A percentile compares a stretch with the other conserved stretches of the same genome.
Conservation (phyloP, 768 basidiomycete species). For the Cyclocybe aegerita region DNA sequence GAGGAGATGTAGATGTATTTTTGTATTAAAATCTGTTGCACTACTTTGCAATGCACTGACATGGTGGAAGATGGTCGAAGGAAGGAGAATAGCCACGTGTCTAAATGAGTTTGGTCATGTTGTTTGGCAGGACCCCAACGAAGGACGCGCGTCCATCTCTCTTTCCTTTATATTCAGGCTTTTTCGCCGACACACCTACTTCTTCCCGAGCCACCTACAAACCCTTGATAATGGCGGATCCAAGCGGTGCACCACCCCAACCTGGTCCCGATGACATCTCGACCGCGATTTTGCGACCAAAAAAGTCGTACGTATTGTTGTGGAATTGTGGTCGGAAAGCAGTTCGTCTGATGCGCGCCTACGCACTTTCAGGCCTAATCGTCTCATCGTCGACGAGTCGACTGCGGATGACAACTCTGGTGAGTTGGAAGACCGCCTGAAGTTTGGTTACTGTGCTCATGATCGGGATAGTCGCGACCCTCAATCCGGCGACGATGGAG, state of each 20-base stretch:
- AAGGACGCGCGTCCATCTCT: conserved; percentile 41
- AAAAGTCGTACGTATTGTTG: conserved; percentile 86
- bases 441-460: conserved; percentile 10
- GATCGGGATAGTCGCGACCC: conserved; percentile 72
- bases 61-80: conserved; percentile 34
- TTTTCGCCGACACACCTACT: conserved; percentile 19
- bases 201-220: conserved; percentile 19
- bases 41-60: neutral
- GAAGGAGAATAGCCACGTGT: conserved; percentile 30
- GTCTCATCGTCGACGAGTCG: conserved; percentile 95
- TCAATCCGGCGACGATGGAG: conserved; percentile 98
- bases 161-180: conserved; percentile 25
- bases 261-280: conserved; percentile 89
- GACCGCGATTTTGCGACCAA: conserved; percentile 93
- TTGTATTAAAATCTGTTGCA: neutral
- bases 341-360: conserved; percentile 19
- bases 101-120: conserved; percentile 33
- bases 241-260: conserved; percentile 79
- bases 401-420: conserved; percentile 95
- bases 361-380: conserved; percentile 73
- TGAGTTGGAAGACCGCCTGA: conserved; percentile 27
- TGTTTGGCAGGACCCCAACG: conserved; percentile 19
- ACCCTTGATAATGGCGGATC: conserved; percentile 59
- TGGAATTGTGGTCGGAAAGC: conserved; percentile 5
- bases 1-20: conserved; percentile 61